Percentiles rank a stretch among this genome's conserved stretches.
Evolutionary conservation across 1,284 basidiomycete species (phyloP).

Genomic region (Microbotryum violaceum): DNA sequence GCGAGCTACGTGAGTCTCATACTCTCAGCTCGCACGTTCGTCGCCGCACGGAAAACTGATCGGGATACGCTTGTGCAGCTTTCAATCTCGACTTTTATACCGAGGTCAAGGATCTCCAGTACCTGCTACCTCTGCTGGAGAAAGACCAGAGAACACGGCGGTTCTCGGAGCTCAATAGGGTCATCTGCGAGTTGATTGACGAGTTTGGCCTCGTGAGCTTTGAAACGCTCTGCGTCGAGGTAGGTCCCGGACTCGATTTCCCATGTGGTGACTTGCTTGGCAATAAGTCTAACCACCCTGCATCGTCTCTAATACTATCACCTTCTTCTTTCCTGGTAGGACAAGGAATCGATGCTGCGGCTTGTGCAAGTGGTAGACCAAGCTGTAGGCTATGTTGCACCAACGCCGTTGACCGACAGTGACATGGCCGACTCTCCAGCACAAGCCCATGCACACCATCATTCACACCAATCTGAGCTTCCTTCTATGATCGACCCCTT

Average conservation of each 20-base stretch:
- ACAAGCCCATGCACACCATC: slow-evolving; percentile 43
- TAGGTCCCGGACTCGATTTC: slow-evolving; percentile 39
- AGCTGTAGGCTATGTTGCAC: slow-evolving; percentile 76
- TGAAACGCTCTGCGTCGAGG: slow-evolving; percentile 93
- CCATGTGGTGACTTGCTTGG: background rate
- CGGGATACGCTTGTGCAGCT: slow-evolving; percentile 48
- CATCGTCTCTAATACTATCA: background rate
- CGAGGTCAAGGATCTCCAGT: slow-evolving; percentile 89
- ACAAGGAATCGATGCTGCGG: slow-evolving; percentile 86
- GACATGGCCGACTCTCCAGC: background rate
- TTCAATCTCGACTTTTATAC: slow-evolving; percentile 98
- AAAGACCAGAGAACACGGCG: slow-evolving; percentile 54
- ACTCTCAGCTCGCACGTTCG: slow-evolving; percentile 3
- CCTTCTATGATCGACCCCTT: slow-evolving; percentile 57
- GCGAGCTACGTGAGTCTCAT: slow-evolving; percentile 63
- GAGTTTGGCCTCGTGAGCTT: slow-evolving; percentile 93
- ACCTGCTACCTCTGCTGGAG: slow-evolving; percentile 68
- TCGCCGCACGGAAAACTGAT: background rate
- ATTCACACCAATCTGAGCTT: slow-evolving; percentile 58
- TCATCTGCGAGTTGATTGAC: slow-evolving; percentile 83
- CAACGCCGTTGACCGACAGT: slow-evolving; percentile 48
- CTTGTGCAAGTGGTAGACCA: slow-evolving; percentile 74
- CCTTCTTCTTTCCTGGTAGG: slow-evolving; percentile 46
- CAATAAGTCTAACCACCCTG: background rate
- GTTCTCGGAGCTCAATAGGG: slow-evolving; percentile 73